Conservation (phyloP, 371 early-diverging fungal genomes). For the Actinomortierella ambigua region DNA sequence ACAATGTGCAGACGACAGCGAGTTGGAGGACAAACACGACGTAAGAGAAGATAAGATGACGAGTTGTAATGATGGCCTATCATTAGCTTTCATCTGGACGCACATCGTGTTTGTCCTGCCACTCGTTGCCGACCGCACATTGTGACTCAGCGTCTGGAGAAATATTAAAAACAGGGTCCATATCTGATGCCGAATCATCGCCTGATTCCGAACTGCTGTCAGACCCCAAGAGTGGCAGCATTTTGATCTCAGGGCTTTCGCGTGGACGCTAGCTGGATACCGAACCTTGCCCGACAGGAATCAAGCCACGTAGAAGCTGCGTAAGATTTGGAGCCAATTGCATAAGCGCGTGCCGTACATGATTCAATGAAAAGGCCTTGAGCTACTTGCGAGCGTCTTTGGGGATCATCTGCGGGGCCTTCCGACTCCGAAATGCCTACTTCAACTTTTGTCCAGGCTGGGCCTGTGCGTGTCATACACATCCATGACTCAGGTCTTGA, state of each 20-base stretch:
- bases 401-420: slow-evolving; percentile 5
- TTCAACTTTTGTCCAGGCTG: slow-evolving; percentile 3
- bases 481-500: background rate
- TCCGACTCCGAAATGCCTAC: background rate
- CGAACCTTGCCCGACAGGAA: background rate
- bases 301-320: background rate
- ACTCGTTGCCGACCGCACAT: background rate
- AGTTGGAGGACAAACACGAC: slow-evolving; percentile 10
- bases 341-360: background rate
- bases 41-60: background rate
- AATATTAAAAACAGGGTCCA: background rate
- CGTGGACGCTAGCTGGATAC: background rate
- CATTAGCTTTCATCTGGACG: no score
- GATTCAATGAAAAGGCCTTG: background rate
- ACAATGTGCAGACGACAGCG: background rate
- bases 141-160: background rate
- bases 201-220: no score
- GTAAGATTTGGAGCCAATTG: background rate
- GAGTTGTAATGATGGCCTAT: background rate
- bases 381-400: background rate
- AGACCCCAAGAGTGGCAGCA: background rate
- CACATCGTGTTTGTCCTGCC: no score
- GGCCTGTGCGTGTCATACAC: slow-evolving; percentile 2
- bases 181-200: background rate
- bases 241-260: no score